These are phyloP conservation scores for Crithidia brevicula DNA, from an alignment of 208 protist species.

Conservation along the genomic window DNA sequence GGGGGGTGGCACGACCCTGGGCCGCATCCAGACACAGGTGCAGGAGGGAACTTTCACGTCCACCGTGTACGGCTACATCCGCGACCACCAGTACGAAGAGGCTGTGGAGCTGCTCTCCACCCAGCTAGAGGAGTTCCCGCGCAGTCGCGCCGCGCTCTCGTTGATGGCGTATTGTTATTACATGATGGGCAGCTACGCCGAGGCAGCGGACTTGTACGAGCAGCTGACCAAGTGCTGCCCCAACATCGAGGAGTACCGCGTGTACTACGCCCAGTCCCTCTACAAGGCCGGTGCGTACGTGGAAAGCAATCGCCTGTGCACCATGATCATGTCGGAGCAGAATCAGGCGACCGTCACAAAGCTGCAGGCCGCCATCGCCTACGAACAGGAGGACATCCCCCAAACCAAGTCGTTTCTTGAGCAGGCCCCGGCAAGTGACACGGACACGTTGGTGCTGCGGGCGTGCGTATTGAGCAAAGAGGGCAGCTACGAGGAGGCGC, in stretches of 20 bases:
- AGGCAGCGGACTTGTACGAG: constrained; percentile 90
- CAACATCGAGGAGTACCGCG: constrained; percentile 94
- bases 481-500: constrained; percentile 93
- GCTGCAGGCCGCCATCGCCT: constrained; percentile 92
- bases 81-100: constrained; percentile 95
- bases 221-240: constrained; percentile 93
- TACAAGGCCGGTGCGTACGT: constrained; percentile 95
- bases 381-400: constrained; percentile 92
- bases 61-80: constrained; percentile 94
- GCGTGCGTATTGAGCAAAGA: constrained; percentile 93
- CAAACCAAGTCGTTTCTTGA: constrained; percentile 93
- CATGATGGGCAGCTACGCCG: constrained; percentile 92
- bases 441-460: constrained; percentile 87
- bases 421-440: constrained; percentile 80
- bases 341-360: constrained; percentile 82
- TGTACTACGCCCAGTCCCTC: constrained; percentile 96
- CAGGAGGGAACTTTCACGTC: constrained; percentile 96
- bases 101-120: constrained; percentile 88
- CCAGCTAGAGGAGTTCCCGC: constrained; percentile 94
- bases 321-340: constrained; percentile 85
- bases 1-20: constrained; percentile 91
- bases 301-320: constrained; percentile 87
- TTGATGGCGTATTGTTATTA: constrained; percentile 98
- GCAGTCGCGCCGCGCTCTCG: constrained; percentile 95
- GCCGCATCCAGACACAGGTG: constrained; percentile 88